Conservation (phyloP, 1,284 basidiomycete genomes). For the Malassezia furfur region DNA sequence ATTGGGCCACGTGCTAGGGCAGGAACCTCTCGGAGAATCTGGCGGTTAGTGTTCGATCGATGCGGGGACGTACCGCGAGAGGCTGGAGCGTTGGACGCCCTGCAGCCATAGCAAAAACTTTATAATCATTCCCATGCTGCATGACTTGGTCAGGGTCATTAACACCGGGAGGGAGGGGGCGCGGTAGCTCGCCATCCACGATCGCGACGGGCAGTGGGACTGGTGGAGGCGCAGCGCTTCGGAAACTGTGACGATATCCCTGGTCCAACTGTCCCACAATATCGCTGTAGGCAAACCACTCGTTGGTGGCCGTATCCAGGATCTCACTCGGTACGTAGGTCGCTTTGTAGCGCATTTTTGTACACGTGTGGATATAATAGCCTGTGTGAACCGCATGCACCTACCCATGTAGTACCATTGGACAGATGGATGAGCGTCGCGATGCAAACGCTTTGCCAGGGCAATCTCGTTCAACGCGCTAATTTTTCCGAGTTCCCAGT, state of each 20-base stretch:
- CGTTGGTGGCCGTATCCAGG: conserved; percentile 64
- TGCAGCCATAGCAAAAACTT: too few species aligned
- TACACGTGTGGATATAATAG: conserved; percentile 53
- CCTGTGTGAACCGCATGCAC: conserved; percentile 8
- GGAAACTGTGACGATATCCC: background rate
- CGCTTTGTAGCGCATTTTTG: conserved; percentile 94
- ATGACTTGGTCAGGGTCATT: conserved; percentile 50
- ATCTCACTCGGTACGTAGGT: conserved; percentile 80
- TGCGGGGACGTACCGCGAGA: too few species aligned
- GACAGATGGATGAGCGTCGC: conserved; percentile 15
- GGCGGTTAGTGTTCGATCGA: background rate
- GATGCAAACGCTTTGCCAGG: conserved; percentile 25
- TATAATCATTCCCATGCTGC: too few species aligned
- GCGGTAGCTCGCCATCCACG: background rate
- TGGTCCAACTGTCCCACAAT: too few species aligned
- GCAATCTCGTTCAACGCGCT: conserved; percentile 35
- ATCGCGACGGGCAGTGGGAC: too few species aligned
- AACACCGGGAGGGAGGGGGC: conserved; percentile 1
- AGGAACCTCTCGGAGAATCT: background rate
- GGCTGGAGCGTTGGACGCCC: too few species aligned
- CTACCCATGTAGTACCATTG: conserved; percentile 24
- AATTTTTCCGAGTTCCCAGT: conserved; percentile 67
- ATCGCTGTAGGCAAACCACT: conserved; percentile 9
- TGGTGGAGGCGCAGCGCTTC: background rate
- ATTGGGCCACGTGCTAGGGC: background rate